phyloP scores from a whole-genome alignment of 140 eudicot species.

The Flaveria floridana region DNA sequence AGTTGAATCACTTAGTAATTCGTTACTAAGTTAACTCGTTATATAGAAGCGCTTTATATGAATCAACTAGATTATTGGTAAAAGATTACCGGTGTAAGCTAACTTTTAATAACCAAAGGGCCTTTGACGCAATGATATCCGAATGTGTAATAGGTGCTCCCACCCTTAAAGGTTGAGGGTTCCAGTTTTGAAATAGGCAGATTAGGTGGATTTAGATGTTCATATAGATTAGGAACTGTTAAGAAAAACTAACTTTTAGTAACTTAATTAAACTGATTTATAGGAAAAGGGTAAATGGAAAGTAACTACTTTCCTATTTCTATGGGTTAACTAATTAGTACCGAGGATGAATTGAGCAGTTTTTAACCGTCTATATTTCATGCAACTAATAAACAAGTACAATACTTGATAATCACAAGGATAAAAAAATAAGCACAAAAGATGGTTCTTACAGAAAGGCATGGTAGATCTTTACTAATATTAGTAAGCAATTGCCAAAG shows the following conservation, averaged over 20 bases:
- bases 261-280: not conserved
- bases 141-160: too few species aligned
- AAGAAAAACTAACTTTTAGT: too few species aligned
- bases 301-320: not conserved
- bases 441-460: constrained; percentile 55
- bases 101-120: too few species aligned
- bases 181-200: too few species aligned
- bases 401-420: not conserved
- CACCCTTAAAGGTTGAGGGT: too few species aligned
- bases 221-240: not conserved
- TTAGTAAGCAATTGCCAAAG: constrained; percentile 40
- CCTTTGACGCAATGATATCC: too few species aligned
- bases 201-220: not conserved
- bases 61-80: too few species aligned
- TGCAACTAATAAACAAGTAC: constrained; percentile 8
- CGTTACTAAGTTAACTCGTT: not conserved
- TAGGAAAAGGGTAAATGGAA: not conserved
- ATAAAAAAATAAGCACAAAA: not conserved
- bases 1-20: not conserved
- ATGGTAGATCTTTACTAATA: constrained; percentile 49
- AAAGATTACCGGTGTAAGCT: too few species aligned
- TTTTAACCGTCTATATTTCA: not conserved
- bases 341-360: not conserved
- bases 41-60: not conserved
- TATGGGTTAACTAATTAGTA: not conserved